A percentile compares a stretch with the other conserved stretches of the same genome.
Evolutionary conservation across 352 stramenopile genomes (phyloP).

Genomic region (Pythium phragmiticola): DNA sequence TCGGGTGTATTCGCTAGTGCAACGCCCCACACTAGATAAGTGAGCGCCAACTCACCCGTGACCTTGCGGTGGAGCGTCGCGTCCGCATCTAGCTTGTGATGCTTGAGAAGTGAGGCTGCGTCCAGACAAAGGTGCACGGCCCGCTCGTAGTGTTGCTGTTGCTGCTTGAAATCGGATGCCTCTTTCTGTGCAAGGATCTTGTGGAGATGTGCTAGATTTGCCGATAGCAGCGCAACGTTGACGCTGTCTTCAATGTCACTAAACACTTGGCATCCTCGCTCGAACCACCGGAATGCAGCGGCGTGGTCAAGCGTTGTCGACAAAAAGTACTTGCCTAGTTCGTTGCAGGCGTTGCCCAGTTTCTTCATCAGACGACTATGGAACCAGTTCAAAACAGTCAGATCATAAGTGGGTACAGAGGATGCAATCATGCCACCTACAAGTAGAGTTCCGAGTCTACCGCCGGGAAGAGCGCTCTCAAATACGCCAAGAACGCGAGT

Average conservation of each 20-base stretch:
- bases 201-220: slow-evolving; percentile 82
- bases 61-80: slow-evolving; percentile 64
- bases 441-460: slow-evolving; percentile 83
- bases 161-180: slow-evolving; percentile 18
- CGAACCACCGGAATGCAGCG: slow-evolving; percentile 73
- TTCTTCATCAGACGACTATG: slow-evolving; percentile 84
- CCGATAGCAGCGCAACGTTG: slow-evolving; percentile 77
- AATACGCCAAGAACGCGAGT: slow-evolving; percentile 67
- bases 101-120: slow-evolving; percentile 62
- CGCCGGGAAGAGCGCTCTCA: slow-evolving; percentile 55
- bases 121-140: slow-evolving; percentile 68
- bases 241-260: slow-evolving; percentile 81
- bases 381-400: slow-evolving; percentile 8
- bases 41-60: slow-evolving; percentile 78
- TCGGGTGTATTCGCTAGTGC: slow-evolving; percentile 36
- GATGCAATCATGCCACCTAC: slow-evolving; percentile 40
- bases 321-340: slow-evolving; percentile 76
- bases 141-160: slow-evolving; percentile 54
- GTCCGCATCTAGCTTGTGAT: slow-evolving; percentile 58
- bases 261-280: slow-evolving; percentile 78
- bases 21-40: slow-evolving; percentile 81
- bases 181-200: slow-evolving; percentile 79
- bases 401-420: background rate
- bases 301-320: slow-evolving; percentile 40
- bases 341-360: slow-evolving; percentile 82